These are phyloP conservation scores for Gynandropsis gynandra DNA, from an alignment of 345 rosid species.

Conservation along the genomic window DNA sequence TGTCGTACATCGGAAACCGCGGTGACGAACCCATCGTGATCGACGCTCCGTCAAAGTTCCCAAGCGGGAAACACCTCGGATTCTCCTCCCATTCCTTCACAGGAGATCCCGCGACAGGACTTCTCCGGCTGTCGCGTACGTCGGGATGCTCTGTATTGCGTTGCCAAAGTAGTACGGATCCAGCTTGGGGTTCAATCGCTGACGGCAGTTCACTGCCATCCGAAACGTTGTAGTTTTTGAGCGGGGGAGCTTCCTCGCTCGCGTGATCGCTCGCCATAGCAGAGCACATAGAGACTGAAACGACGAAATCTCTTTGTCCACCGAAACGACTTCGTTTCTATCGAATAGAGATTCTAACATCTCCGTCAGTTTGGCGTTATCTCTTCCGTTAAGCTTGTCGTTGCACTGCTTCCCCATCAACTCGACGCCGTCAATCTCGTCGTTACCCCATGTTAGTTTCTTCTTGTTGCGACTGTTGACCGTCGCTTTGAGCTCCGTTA, in stretches of 20 bases:
- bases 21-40: slow-evolving; percentile 93
- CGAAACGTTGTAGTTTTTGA: slow-evolving; percentile 64
- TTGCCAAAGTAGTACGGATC: slow-evolving; percentile 78
- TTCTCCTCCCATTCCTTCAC: slow-evolving; percentile 83
- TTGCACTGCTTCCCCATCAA: slow-evolving; percentile 58
- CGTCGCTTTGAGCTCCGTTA: slow-evolving; percentile 51
- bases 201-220: slow-evolving; percentile 90
- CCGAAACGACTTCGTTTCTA: slow-evolving; percentile 29
- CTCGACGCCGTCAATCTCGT: slow-evolving; percentile 41
- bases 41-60: slow-evolving; percentile 79
- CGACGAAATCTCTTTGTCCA: slow-evolving; percentile 60
- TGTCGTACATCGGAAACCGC: slow-evolving; percentile 90
- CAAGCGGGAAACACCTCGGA: slow-evolving; percentile 78
- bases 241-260: slow-evolving; percentile 60
- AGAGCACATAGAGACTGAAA: slow-evolving; percentile 73
- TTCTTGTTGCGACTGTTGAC: slow-evolving; percentile 35
- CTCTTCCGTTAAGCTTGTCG: slow-evolving; percentile 33
- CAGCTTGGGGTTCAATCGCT: slow-evolving; percentile 58
- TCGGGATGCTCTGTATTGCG: slow-evolving; percentile 89
- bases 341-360: slow-evolving; percentile 35
- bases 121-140: slow-evolving; percentile 60
- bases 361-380: slow-evolving; percentile 28
- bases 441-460: slow-evolving; percentile 16
- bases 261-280: slow-evolving; percentile 79
- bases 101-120: slow-evolving; percentile 61